Evolutionary conservation across 1,139 yeast species (phyloP), one percentile per base, ranked within the genome.

Genomic region (Magnusiomyces suaveolens): DNA sequence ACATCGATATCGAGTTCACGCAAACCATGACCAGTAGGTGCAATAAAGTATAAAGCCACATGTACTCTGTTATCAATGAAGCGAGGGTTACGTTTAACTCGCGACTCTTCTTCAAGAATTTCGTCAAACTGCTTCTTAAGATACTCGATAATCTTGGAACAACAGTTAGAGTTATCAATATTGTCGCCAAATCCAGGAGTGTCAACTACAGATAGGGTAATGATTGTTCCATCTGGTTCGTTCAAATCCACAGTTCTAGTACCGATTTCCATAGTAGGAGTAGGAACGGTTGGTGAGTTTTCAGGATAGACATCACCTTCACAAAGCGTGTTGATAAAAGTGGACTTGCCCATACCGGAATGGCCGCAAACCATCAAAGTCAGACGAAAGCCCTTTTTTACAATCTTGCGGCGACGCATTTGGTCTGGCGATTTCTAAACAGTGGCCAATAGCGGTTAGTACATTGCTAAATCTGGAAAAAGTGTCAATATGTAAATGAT

Each of bases 61-160:
- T 85, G 94, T 47, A 85, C 87, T 55, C 90, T 75, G 39, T 85
- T 81, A 69, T 85, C 94, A 53, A 77, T 76, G 62, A 84, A 83
- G 52, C 86, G 70, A 2, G 90, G 90, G 66, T 84, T 84, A 69
- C 98, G 82, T 71, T 87, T 83, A 61, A 92, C 87, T 60, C 95
- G 79, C 20, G 95, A 84, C 69, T 92, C 97, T 69, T 92, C 97
- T 16, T 87, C 83, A 61, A 92, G 77, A 44, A 90, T 94, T 63
- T 86, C 88, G 69, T 92, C 98, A 69, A 87, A 90, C 69, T 90
- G 97, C 66, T 83, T 87, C 66, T 87, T 92, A 61, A 92, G 74
- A 67, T 83, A 90, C 57, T 79, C 80, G 54, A 83, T 82, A 57
- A 92, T 83, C 60, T 85, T 85, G 41, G 75, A 75, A 65, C 87